phyloP scores from a whole-genome alignment of 2,329 filamentous ascomycete genomes.

The Aspergillus proliferans region DNA sequence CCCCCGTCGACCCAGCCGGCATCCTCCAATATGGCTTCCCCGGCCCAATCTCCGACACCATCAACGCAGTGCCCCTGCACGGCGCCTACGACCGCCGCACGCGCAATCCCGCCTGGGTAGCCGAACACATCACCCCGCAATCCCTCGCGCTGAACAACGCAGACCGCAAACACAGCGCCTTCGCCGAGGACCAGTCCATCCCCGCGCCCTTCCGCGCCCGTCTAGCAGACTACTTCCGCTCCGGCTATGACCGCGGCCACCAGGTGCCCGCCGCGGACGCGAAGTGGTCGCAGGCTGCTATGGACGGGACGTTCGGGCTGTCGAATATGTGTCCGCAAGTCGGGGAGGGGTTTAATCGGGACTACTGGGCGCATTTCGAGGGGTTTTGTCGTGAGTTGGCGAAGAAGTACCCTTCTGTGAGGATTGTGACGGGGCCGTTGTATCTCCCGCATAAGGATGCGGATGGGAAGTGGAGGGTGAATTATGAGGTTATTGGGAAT shows the following conservation, averaged over 20 bases:
- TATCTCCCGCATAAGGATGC: constrained; percentile 83
- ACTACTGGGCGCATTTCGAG: constrained; percentile 99
- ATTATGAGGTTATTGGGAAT: constrained; percentile 89
- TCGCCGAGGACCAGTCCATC: constrained; percentile 73
- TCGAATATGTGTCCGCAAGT: constrained; percentile 99
- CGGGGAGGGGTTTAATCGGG: constrained; percentile 94
- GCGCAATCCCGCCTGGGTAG: constrained; percentile 89
- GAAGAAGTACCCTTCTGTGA: constrained; percentile 71
- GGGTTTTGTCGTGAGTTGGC: constrained; percentile 89
- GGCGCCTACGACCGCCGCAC: constrained; percentile 86
- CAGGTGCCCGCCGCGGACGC: constrained; percentile 95
- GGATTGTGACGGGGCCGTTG: constrained; percentile 86
- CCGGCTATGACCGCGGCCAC: constrained; percentile 91
- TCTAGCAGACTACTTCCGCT: constrained; percentile 89
- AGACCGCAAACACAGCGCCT: constrained; percentile 76
- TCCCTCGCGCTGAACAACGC: constrained; percentile 69
- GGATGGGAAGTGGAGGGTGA: constrained; percentile 93
- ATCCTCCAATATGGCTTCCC: constrained; percentile 87
- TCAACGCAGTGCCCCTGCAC: constrained; percentile 67
- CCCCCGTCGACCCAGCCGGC: constrained; percentile 65
- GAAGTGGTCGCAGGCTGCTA: constrained; percentile 88
- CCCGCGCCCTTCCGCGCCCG: constrained; percentile 83
- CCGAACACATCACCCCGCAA: constrained; percentile 88
- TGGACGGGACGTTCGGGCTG: constrained; percentile 91
- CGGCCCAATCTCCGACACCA: constrained; percentile 78